A percentile compares a stretch with the other conserved stretches of the same genome.
Conservation (phyloP, 2,329 filamentous ascomycete genomes). For the Colletotrichum musicola region DNA sequence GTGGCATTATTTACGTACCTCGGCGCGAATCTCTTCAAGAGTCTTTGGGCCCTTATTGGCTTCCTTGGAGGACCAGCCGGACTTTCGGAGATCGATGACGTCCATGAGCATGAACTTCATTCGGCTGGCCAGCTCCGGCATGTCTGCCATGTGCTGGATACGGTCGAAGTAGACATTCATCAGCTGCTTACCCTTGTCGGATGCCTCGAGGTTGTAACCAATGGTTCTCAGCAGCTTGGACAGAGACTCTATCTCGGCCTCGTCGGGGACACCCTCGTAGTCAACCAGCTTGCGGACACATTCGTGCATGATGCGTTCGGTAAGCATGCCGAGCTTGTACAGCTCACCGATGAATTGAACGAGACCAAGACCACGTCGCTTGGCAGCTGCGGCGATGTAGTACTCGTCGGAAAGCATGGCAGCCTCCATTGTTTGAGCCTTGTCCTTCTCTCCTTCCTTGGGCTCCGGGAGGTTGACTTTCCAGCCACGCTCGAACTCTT, state of each 20-base stretch:
- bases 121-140: conserved; percentile 85
- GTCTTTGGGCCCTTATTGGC: conserved; percentile 96
- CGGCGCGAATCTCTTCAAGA: conserved; percentile 88
- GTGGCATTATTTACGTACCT: conserved; percentile 60
- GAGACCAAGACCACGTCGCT: conserved; percentile 95
- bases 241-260: conserved; percentile 96
- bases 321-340: conserved; percentile 98
- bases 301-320: conserved; percentile 99
- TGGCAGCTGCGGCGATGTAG: conserved; percentile 92
- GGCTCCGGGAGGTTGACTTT: conserved; percentile 87
- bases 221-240: conserved; percentile 94
- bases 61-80: conserved; percentile 88
- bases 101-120: conserved; percentile 98
- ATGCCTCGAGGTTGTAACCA: conserved; percentile 85
- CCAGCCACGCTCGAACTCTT: conserved; percentile 99
- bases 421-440: conserved; percentile 73
- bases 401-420: conserved; percentile 95
- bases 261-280: conserved; percentile 92
- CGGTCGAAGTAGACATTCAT: conserved; percentile 96
- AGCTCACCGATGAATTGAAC: conserved; percentile 99
- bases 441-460: conserved; percentile 69
- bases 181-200: conserved; percentile 85
- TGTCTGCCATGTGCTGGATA: conserved; percentile 84
- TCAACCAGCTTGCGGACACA: conserved; percentile 98
- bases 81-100: conserved; percentile 83